phyloP scores from a whole-genome alignment of 2,329 filamentous ascomycete genomes.

The Myriosclerotinia scirpicola region DNA sequence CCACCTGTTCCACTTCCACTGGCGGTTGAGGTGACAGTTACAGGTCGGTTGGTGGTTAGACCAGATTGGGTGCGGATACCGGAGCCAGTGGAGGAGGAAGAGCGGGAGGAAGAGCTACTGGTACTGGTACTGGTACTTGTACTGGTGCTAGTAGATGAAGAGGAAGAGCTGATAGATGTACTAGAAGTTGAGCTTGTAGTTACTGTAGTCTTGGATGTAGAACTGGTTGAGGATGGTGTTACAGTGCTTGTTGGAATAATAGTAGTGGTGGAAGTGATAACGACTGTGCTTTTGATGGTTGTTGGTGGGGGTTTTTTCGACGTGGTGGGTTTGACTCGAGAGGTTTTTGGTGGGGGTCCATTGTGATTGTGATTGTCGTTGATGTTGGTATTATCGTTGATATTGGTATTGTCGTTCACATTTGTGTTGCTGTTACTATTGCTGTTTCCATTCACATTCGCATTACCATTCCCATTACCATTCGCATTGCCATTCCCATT shows the following conservation, averaged over 20 bases:
- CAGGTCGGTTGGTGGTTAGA: neutral
- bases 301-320: neutral
- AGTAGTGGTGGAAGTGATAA: neutral
- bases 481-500: neutral
- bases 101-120: too few species aligned
- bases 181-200: neutral
- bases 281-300: slow-evolving; percentile 1
- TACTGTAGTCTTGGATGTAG: neutral
- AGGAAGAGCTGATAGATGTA: neutral
- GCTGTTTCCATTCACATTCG: neutral
- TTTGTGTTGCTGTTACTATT: slow-evolving; percentile 9
- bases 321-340: neutral
- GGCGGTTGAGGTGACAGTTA: neutral
- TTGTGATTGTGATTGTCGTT: neutral
- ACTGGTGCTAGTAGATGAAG: neutral
- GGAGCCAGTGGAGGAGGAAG: neutral
- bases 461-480: neutral
- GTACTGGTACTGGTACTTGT: too few species aligned
- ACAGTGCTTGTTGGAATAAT: neutral
- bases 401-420: slow-evolving; percentile 9
- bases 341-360: too few species aligned
- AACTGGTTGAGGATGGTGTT: neutral
- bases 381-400: slow-evolving; percentile 5
- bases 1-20: neutral
- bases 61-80: neutral